Conservation (phyloP, 139 green algal genomes). For the Chlamydomonas asymmetrica region DNA sequence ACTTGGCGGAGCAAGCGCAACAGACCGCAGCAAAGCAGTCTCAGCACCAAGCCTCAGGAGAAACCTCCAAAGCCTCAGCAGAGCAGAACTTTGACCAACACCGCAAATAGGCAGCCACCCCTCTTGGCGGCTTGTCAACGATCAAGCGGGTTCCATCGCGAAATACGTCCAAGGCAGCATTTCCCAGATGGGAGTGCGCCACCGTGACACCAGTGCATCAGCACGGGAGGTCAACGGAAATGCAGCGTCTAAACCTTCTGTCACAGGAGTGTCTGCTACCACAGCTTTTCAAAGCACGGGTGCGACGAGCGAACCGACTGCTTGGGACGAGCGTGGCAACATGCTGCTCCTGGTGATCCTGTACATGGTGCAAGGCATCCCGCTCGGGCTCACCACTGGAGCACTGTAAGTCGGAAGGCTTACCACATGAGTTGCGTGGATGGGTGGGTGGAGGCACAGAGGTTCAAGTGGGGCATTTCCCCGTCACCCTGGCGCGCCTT, state of each 20-base stretch:
- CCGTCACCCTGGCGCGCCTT: no score
- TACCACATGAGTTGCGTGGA: no score
- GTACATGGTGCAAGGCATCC: conserved; percentile 89
- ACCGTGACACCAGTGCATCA: conserved; percentile 1
- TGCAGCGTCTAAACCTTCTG: no score
- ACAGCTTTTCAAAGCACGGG: not conserved
- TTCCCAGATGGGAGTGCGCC: not conserved
- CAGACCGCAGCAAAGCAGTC: not conserved
- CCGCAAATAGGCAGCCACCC: not conserved
- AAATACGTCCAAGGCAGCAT: conserved; percentile 3
- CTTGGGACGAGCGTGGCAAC: conserved; percentile 53
- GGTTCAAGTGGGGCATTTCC: no score
- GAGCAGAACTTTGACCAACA: not conserved
- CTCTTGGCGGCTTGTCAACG: not conserved
- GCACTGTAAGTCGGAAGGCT: conserved; percentile 72
- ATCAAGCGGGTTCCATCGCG: not conserved
- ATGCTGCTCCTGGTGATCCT: conserved; percentile 82
- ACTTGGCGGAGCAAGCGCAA: conserved; percentile 25
- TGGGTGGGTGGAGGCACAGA: no score
- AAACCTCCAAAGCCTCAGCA: not conserved
- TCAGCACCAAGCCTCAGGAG: not conserved
- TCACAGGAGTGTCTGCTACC: not conserved
- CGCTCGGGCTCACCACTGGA: conserved; percentile 84
- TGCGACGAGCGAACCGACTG: not conserved
- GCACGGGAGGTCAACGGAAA: not conserved